Conservation (phyloP, 2,329 filamentous ascomycete genomes). For the Ceratocystis diversiconidia region DNA sequence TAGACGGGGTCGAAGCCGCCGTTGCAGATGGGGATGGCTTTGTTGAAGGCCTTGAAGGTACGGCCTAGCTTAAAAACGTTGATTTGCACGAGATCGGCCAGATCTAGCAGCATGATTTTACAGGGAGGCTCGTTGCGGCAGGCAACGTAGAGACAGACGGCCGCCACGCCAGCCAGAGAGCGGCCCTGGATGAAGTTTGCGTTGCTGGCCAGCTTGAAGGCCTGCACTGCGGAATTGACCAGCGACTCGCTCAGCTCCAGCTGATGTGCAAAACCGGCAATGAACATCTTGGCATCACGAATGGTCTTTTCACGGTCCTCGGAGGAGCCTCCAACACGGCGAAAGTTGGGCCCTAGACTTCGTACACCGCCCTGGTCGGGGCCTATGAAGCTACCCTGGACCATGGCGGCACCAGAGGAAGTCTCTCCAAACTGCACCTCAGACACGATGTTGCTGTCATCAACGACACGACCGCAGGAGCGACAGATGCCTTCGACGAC, state of each 20-base stretch:
- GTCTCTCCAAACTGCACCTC: conserved; percentile 88
- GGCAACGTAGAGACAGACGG: conserved; percentile 81
- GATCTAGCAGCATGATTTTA: conserved; percentile 84
- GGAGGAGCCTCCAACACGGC: conserved; percentile 40
- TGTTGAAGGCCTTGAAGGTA: conserved; percentile 71
- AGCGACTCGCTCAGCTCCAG: conserved; percentile 47
- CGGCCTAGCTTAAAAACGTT: conserved; percentile 89
- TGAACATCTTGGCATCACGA: conserved; percentile 42
- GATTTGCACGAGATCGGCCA: conserved; percentile 68
- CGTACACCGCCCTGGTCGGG: conserved; percentile 73
- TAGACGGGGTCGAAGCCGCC: conserved; percentile 55
- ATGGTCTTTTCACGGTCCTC: conserved; percentile 47
- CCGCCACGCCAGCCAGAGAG: conserved; percentile 68
- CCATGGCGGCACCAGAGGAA: conserved; percentile 69
- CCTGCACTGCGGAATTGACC: conserved; percentile 51
- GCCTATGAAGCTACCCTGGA: conserved; percentile 78
- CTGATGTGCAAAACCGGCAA: conserved; percentile 47
- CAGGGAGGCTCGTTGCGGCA: conserved; percentile 68
- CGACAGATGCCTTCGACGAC: conserved; percentile 58
- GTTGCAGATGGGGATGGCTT: conserved; percentile 56
- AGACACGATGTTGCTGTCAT: conserved; percentile 77
- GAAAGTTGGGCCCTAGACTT: conserved; percentile 47
- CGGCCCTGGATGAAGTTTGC: conserved; percentile 77
- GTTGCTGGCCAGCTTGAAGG: conserved; percentile 61
- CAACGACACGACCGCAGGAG: conserved; percentile 70